These are phyloP conservation scores for Harringtonia lauricola DNA, from an alignment of 2,329 filamentous ascomycete genomes.

Conservation along the genomic window DNA sequence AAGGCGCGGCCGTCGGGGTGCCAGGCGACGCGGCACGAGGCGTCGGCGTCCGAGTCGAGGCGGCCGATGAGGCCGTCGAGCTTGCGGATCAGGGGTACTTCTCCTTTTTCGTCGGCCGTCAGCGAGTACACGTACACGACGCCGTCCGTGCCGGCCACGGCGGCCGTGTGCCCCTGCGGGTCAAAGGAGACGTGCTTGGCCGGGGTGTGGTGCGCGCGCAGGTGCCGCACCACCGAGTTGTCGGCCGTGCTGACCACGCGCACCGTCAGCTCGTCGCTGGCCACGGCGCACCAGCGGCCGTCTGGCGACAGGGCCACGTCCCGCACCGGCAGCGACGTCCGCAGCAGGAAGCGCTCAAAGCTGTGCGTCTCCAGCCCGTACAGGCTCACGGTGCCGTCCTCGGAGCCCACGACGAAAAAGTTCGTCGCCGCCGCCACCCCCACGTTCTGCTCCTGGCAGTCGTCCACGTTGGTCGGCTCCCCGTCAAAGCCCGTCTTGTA, in stretches of 20 bases:
- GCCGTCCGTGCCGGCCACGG: constrained; percentile 81
- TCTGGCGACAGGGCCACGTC: constrained; percentile 77
- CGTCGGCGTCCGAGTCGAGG: constrained; percentile 66
- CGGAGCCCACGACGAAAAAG: constrained; percentile 80
- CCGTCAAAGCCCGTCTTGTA: constrained; percentile 88
- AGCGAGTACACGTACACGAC: constrained; percentile 84
- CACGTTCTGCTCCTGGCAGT: constrained; percentile 77
- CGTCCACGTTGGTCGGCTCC: constrained; percentile 85
- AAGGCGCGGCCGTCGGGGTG: constrained; percentile 92
- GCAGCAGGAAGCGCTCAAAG: constrained; percentile 73
- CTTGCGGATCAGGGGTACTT: constrained; percentile 60
- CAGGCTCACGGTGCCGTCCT: constrained; percentile 91
- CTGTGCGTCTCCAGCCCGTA: constrained; percentile 67
- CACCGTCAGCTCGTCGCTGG: constrained; percentile 90
- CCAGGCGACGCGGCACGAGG: constrained; percentile 69
- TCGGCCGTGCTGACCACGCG: constrained; percentile 79
- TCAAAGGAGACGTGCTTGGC: constrained; percentile 90
- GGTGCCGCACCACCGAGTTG: constrained; percentile 61
- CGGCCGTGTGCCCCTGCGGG: constrained; percentile 60
- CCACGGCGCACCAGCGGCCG: constrained; percentile 79
- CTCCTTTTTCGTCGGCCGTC: constrained; percentile 21
- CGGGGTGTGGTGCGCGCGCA: constrained; percentile 76
- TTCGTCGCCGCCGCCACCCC: constrained; percentile 66
- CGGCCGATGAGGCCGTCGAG: constrained; percentile 77
- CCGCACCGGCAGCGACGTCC: constrained; percentile 75